phyloP scores from a whole-genome alignment of 441 rosid genomes.

The Pelargonium cotyledonis region DNA sequence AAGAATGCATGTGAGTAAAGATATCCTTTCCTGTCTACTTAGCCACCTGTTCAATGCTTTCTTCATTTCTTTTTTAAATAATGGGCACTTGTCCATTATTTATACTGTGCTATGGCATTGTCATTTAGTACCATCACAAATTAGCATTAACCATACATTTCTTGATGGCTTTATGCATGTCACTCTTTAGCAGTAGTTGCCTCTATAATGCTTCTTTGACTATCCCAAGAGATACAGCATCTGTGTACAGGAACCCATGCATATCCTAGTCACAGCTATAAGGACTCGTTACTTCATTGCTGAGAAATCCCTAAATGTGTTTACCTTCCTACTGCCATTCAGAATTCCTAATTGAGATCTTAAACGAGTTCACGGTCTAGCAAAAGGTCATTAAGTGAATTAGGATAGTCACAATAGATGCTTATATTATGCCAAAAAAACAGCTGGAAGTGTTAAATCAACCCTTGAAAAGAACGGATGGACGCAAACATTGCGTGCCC shows the following conservation, averaged over 20 bases:
- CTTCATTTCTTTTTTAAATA: background rate
- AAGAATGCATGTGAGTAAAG: constrained; percentile 49
- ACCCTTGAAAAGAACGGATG: no score
- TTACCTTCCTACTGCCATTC: no score
- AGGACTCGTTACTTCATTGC: no score
- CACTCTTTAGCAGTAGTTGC: no score
- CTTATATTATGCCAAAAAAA: background rate
- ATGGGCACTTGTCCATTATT: no score
- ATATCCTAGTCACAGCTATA: no score
- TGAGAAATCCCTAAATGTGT: no score
- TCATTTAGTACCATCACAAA: background rate
- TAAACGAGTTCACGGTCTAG: no score
- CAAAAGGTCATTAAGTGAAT: no score
- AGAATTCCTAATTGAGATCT: no score
- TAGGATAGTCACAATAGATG: background rate
- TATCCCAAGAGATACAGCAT: background rate
- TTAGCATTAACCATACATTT: background rate
- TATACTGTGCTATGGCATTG: background rate
- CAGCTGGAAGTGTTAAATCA: no score
- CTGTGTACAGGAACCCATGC: no score
- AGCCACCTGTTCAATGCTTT: background rate
- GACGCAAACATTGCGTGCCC: background rate
- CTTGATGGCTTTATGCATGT: background rate
- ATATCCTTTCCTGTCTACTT: background rate
- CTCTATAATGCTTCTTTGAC: background rate